A percentile compares a stretch with the other conserved stretches of the same genome.
Conservation (phyloP, 495 filamentous ascomycete genomes). For the Amphirosellinia nigrospora region DNA sequence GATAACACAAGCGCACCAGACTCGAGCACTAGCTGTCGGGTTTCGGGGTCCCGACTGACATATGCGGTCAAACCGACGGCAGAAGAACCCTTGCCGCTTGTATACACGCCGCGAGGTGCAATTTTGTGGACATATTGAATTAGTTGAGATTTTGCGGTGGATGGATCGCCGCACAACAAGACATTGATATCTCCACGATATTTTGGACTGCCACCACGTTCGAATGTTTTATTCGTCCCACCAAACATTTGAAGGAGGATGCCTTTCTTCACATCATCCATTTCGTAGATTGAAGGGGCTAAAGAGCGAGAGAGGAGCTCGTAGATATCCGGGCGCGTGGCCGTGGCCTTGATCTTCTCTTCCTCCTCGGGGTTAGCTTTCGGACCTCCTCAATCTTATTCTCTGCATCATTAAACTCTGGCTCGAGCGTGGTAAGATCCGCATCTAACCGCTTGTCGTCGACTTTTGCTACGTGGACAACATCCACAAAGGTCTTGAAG, state of each 20-base stretch:
- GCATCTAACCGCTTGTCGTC: conserved; percentile 93
- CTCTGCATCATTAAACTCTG: conserved; percentile 75
- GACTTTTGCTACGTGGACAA: conserved; percentile 93
- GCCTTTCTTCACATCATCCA: conserved; percentile 99
- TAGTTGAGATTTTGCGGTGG: conserved; percentile 93
- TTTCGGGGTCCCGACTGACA: conserved; percentile 93
- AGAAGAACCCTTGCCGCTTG: conserved; percentile 94
- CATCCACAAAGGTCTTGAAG: conserved; percentile 98
- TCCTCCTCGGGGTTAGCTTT: conserved; percentile 89
- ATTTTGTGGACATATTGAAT: conserved; percentile 96
- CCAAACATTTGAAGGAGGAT: conserved; percentile 96
- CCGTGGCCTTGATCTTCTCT: conserved; percentile 83
- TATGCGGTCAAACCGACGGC: conserved; percentile 99
- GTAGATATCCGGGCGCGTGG: conserved; percentile 85
- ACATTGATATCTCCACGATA: conserved; percentile 98
- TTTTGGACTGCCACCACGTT: conserved; percentile 92
- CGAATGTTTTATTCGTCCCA: conserved; percentile 97
- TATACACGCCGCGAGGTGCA: conserved; percentile 95
- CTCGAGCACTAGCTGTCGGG: conserved; percentile 92
- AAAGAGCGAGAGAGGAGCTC: conserved; percentile 90
- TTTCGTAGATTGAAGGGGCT: conserved; percentile 94
- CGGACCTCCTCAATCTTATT: conserved; percentile 80
- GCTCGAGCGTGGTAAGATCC: conserved; percentile 82
- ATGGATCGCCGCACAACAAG: conserved; percentile 94
- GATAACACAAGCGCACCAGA: conserved; percentile 94